Conservation (phyloP, 345 rosid genomes). For the Gossypium sturtianum region DNA sequence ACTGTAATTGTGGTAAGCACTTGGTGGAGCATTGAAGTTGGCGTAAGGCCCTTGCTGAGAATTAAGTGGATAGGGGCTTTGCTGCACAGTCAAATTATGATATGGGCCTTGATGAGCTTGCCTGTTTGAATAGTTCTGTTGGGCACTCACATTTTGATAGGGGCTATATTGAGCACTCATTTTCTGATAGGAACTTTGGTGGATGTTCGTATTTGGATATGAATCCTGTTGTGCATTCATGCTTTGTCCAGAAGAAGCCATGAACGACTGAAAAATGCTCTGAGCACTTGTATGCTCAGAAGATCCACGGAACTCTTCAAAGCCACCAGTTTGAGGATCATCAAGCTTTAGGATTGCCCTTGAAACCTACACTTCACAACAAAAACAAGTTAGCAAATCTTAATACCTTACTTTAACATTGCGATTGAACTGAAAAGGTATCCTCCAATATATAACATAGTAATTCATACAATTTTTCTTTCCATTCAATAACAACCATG, state of each 20-base stretch:
- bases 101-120: constrained; percentile 23
- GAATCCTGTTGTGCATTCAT: constrained; percentile 22
- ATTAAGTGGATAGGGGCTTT: constrained; percentile 14
- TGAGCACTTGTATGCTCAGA: constrained; percentile 27
- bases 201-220: constrained; percentile 1
- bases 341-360: constrained; percentile 33
- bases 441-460: background rate
- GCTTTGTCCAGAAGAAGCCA: constrained; percentile 27
- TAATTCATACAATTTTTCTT: background rate
- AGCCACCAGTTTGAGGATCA: constrained; percentile 25
- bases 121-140: constrained; percentile 12
- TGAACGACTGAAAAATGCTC: constrained; percentile 16
- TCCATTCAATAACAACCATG: background rate
- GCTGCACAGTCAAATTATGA: constrained; percentile 13
- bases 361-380: constrained; percentile 16
- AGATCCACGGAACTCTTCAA: constrained; percentile 23
- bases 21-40: constrained; percentile 3
- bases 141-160: constrained; percentile 9
- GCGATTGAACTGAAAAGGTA: background rate
- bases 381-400: background rate
- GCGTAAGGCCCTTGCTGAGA: constrained; percentile 8
- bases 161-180: constrained; percentile 11
- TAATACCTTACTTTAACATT: background rate
- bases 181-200: constrained; percentile 15
- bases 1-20: constrained; percentile 11